Evolutionary conservation across 31 red algal species (phyloP).

Genomic region (Porphyra umbilicalis): DNA sequence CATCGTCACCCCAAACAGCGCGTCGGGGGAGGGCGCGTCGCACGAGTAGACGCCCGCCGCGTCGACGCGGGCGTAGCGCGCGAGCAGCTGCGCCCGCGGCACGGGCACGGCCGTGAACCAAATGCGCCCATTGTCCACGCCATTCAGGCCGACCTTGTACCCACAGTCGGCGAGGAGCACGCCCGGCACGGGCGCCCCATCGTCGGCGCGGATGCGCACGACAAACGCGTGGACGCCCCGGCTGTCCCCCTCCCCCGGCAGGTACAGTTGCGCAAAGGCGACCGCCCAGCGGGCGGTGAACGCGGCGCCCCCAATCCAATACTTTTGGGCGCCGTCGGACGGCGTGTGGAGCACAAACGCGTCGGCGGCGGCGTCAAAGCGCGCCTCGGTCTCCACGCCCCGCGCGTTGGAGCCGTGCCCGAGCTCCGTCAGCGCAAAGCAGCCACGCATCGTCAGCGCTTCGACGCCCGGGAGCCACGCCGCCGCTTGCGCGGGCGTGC

Average conservation of each 20-base stretch:
- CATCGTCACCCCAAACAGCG: conserved; percentile 39
- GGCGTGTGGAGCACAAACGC: conserved; percentile 59
- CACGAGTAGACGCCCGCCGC: conserved; percentile 34
- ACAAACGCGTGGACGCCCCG: conserved; percentile 65
- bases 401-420: conserved; percentile 73
- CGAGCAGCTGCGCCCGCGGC: conserved; percentile 40
- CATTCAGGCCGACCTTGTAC: conserved; percentile 60
- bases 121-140: conserved; percentile 78
- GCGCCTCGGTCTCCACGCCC: conserved; percentile 51
- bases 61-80: conserved; percentile 18
- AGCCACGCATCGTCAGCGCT: conserved; percentile 27
- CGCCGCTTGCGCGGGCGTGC: conserved; percentile 21
- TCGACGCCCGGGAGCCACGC: conserved; percentile 53
- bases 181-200: conserved; percentile 7
- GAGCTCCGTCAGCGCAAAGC: conserved; percentile 72
- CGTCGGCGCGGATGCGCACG: conserved; percentile 51
- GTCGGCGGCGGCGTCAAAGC: conserved; percentile 20
- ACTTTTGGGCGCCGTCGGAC: conserved; percentile 49
- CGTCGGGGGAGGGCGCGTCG: conserved; percentile 24
- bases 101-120: conserved; percentile 67
- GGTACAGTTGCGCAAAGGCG: conserved; percentile 51
- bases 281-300: conserved; percentile 31
- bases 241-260: conserved; percentile 10
- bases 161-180: conserved; percentile 58
- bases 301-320: conserved; percentile 78